Evolutionary conservation across 352 stramenopile species (phyloP).

Genomic region (Plasmopara viticola): DNA sequence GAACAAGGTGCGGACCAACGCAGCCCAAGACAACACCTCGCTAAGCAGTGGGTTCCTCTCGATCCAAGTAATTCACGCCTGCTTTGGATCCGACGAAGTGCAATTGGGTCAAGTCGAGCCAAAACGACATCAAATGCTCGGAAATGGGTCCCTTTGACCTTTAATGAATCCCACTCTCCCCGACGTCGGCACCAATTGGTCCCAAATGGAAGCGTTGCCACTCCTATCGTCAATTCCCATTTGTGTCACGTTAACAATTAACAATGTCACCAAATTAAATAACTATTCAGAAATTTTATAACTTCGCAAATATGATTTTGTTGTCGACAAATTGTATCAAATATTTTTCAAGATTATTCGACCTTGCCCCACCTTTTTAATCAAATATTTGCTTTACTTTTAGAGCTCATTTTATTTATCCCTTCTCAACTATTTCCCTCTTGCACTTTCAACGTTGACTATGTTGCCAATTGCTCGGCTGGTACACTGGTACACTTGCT

Average conservation of each 20-base stretch:
- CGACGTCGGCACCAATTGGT: conserved; percentile 8
- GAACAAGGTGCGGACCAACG: conserved; percentile 8
- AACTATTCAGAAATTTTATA: too few species aligned
- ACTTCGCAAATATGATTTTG: too few species aligned
- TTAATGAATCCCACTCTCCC: conserved; percentile 10
- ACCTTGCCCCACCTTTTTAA: background rate
- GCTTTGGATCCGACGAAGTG: conserved; percentile 18
- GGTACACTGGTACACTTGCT: conserved; percentile 55
- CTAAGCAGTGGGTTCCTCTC: conserved; percentile 11
- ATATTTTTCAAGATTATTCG: too few species aligned
- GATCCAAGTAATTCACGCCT: conserved; percentile 16
- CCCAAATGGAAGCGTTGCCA: conserved; percentile 1
- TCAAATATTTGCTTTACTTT: background rate
- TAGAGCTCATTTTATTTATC: background rate
- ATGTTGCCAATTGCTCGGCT: conserved; percentile 50
- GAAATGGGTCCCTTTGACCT: conserved; percentile 14
- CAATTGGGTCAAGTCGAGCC: conserved; percentile 7
- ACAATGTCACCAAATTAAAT: too few species aligned
- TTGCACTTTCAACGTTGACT: conserved; percentile 24
- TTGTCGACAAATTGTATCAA: too few species aligned
- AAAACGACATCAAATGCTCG: conserved; percentile 9
- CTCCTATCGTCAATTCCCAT: background rate
- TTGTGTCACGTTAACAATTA: too few species aligned
- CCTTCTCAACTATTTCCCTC: conserved; percentile 17
- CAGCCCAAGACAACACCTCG: conserved; percentile 5